Base-by-base conservation (phyloP, 768 basidiomycete genomes). In the Termitomyces sp. region DNA sequence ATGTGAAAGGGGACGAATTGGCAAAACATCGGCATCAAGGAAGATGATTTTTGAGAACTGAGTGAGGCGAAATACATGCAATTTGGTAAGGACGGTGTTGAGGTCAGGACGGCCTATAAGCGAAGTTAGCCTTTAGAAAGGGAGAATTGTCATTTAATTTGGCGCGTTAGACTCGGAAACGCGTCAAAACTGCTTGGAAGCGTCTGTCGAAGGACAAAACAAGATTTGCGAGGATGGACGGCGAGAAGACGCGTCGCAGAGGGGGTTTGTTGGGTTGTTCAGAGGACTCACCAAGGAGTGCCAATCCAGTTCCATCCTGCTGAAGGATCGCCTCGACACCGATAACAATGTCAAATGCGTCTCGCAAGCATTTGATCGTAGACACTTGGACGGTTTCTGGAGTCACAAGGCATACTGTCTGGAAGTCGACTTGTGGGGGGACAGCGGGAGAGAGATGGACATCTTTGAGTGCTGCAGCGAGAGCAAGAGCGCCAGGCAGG, bases 1-100 rank as follows among this genome's bases (percentile, higher is more conserved):
- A 73, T 96, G 94, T 36, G 92, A 89, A 55, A 99, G 77, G 30
- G 96, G 91, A 50, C 89, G 84, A 52, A 92, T 79, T 54, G 92
- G 91, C 63, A 96, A 88, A 52, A 94, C 84, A 69, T 96, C 93
- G 64, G 93, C 94, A 71, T 96, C 93, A 59, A 97, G 85, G 72
- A 93, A 95, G 65, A 96, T 83, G 66, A 95, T 77, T 72, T 93
- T 94, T 56, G 81, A 73, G 72, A 87, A 97, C 68, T 91, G 88
- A 16, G 82, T 84, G 61, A 99, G 85, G 60, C 97, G 93, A 70
- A 98, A 98, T 63, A 91, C 81, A 73, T 99, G 97, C 57, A 99
- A 77, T 73, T 99, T 99, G 58, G 97, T 98, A 73, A 98, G 84
- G 73, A 95, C 93, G 60, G 90, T 86, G 68, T 86, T 82, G 58